Conservation (phyloP, 2,329 filamentous ascomycete genomes). For the Phaeosphaeriaceae sp. region DNA sequence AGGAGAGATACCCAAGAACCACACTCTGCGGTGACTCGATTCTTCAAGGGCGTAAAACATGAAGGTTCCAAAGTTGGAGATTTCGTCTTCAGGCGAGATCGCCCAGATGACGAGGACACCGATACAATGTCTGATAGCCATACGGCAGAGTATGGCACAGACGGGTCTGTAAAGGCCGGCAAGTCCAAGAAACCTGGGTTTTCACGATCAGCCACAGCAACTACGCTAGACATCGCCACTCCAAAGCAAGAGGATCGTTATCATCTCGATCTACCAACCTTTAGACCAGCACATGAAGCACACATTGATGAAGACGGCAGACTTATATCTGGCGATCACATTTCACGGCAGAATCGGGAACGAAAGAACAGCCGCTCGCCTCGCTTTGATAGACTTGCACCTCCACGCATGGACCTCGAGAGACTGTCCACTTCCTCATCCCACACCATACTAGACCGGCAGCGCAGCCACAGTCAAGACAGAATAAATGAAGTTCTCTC, state of each 20-base stretch:
- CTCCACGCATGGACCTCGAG: slow-evolving; percentile 58
- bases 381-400: slow-evolving; percentile 55
- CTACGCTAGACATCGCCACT: slow-evolving; percentile 26
- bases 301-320: slow-evolving; percentile 36
- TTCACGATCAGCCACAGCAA: slow-evolving; percentile 39
- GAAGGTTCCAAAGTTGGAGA: slow-evolving; percentile 69
- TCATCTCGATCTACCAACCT: slow-evolving; percentile 45
- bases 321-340: slow-evolving; percentile 39
- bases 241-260: slow-evolving; percentile 35
- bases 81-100: slow-evolving; percentile 66
- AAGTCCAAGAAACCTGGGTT: slow-evolving; percentile 30
- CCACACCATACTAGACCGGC: slow-evolving; percentile 27
- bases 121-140: slow-evolving; percentile 56
- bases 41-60: slow-evolving; percentile 79
- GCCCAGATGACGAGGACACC: slow-evolving; percentile 52
- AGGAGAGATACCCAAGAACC: slow-evolving; percentile 52
- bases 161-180: slow-evolving; percentile 21
- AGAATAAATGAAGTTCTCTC: slow-evolving; percentile 42
- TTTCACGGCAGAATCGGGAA: slow-evolving; percentile 51
- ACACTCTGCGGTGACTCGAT: slow-evolving; percentile 68
- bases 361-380: slow-evolving; percentile 48
- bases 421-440: slow-evolving; percentile 33
- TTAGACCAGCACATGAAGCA: slow-evolving; percentile 38
- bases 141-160: slow-evolving; percentile 43
- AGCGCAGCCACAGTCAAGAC: slow-evolving; percentile 30